A percentile compares a stretch with the other conserved stretches of the same genome.
phyloP scores from a whole-genome alignment of 108 stramenopile species.

The Nannochloropsis gaditana region DNA sequence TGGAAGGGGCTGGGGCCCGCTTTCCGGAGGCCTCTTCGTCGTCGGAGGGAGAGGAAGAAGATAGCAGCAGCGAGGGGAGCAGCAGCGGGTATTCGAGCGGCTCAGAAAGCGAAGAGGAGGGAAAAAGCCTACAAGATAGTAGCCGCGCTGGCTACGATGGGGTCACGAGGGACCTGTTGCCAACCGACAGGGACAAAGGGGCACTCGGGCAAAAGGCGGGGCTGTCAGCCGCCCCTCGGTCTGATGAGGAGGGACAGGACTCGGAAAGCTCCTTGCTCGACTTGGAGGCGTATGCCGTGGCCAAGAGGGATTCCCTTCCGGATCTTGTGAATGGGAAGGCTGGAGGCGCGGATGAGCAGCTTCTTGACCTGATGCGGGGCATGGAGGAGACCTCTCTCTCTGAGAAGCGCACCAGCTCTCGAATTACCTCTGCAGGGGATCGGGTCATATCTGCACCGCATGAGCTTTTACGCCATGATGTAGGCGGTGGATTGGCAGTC shows the following conservation, averaged over 20 bases:
- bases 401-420: neutral
- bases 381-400: neutral
- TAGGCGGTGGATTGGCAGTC: slow-evolving; percentile 33
- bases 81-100: slow-evolving; percentile 1
- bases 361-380: slow-evolving; percentile 3
- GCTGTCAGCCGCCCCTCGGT: too few relatives aligned
- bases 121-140: neutral
- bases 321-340: neutral
- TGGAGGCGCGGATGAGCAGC: neutral
- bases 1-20: too few relatives aligned
- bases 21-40: neutral
- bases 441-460: slow-evolving; percentile 25
- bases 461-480: slow-evolving; percentile 31
- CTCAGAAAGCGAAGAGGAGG: neutral
- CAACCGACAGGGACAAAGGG: too few relatives aligned
- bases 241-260: too few relatives aligned
- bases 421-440: slow-evolving; percentile 18
- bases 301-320: neutral
- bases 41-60: slow-evolving; percentile 16
- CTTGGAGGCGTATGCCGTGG: neutral
- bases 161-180: neutral
- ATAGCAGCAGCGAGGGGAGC: neutral
- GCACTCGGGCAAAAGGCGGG: too few relatives aligned
- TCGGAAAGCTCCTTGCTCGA: neutral
- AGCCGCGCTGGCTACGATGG: neutral